phyloP scores from a whole-genome alignment of 2,329 filamentous ascomycete genomes.

The Orbilia javanica region DNA sequence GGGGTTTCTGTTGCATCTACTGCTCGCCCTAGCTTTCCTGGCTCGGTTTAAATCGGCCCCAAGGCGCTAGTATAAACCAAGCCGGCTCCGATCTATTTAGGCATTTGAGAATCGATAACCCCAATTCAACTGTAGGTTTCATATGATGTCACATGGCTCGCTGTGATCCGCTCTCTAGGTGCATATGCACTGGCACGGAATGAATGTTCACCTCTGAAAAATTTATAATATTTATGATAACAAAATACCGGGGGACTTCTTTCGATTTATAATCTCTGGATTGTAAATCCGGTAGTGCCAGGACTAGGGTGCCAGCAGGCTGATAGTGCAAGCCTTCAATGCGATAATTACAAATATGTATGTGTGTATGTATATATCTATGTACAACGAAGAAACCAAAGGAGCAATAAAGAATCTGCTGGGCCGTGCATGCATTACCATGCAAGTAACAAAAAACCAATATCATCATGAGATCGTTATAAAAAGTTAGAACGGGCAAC shows the following conservation, averaged over 20 bases:
- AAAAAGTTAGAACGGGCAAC: conserved; percentile 7
- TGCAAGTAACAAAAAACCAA: background rate
- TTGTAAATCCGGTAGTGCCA: background rate
- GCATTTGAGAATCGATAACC: background rate
- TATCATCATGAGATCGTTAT: background rate
- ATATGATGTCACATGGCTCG: conserved; percentile 4
- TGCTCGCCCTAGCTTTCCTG: background rate
- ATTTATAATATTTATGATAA: background rate
- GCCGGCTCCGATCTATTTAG: background rate
- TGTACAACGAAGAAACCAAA: background rate
- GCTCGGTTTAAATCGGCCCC: background rate
- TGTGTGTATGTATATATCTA: background rate
- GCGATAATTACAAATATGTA: conserved; percentile 3
- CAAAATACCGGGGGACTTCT: background rate
- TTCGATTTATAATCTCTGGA: background rate
- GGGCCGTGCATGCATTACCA: background rate
- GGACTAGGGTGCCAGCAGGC: no score
- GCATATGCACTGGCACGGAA: no score
- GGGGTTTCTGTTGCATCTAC: background rate
- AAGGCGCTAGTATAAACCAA: background rate
- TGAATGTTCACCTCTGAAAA: background rate
- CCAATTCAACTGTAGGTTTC: background rate
- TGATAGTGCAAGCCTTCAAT: background rate
- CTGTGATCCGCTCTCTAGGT: background rate
- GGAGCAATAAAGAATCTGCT: conserved; percentile 4